phyloP scores from a whole-genome alignment of 352 stramenopile genomes.

The Phytophthora sansomeana region DNA sequence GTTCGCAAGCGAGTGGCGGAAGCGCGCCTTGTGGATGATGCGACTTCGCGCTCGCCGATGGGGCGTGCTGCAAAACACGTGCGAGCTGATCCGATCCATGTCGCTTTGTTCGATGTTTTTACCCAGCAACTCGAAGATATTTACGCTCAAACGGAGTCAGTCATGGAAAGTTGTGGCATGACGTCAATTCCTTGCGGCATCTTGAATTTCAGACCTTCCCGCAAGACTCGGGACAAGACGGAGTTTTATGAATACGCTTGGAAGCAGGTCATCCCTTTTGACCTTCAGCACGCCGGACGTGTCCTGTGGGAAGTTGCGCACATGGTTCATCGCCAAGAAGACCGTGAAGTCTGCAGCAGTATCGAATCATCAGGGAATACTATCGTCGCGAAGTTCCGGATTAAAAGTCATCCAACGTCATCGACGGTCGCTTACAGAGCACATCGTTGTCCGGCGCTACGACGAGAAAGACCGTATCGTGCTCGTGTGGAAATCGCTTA shows the following conservation, averaged over 20 bases:
- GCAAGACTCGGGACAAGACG: conserved; percentile 1
- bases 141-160: conserved; percentile 11
- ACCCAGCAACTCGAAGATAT: conserved; percentile 9
- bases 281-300: conserved; percentile 2
- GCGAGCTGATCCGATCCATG: conserved; percentile 1
- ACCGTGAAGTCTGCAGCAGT: background rate
- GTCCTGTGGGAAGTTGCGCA: conserved; percentile 20
- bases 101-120: conserved; percentile 12
- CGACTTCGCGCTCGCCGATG: background rate
- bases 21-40: background rate
- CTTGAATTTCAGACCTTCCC: conserved; percentile 7
- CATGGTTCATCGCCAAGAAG: conserved; percentile 14
- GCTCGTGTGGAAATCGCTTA: conserved; percentile 53
- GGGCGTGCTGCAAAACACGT: background rate
- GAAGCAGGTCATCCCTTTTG: conserved; percentile 10
- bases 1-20: conserved; percentile 5
- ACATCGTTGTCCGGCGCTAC: conserved; percentile 47
- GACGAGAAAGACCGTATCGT: conserved; percentile 53
- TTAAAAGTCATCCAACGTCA: background rate
- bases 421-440: background rate
- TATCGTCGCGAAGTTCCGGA: conserved; percentile 16
- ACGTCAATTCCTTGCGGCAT: background rate
- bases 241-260: conserved; percentile 15
- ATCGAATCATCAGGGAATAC: background rate
- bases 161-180: conserved; percentile 22